phyloP scores from a whole-genome alignment of 345 rosid genomes.

The Citropsis articulata region DNA sequence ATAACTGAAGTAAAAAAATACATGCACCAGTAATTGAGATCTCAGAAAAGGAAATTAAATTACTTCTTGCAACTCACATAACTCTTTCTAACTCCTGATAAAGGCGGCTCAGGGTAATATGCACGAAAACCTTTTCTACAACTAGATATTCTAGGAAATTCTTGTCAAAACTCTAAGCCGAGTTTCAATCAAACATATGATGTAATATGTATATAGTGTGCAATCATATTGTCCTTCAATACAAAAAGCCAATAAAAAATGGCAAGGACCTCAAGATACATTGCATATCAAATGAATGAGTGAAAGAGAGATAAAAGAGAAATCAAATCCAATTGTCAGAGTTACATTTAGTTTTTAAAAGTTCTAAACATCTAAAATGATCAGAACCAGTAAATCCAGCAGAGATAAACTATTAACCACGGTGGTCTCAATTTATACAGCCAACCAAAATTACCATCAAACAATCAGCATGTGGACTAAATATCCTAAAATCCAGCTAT shows the following conservation, averaged over 20 bases:
- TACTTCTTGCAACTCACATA: neutral
- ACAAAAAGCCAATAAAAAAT: neutral
- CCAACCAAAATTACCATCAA: neutral
- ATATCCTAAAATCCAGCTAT: neutral
- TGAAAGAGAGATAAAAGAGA: neutral
- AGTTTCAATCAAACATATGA: neutral
- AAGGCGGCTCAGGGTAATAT: neutral
- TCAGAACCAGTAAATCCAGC: neutral
- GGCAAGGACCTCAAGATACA: neutral
- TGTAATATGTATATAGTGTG: too few relatives aligned
- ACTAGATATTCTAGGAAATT: too few relatives aligned
- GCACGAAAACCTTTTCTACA: neutral
- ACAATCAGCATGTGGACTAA: neutral
- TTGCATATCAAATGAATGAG: neutral
- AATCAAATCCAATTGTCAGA: neutral
- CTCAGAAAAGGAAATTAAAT: neutral
- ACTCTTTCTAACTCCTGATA: neutral
- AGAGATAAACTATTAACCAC: neutral
- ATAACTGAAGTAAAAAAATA: neutral
- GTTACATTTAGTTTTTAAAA: neutral
- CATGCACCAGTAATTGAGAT: neutral
- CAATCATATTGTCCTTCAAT: neutral
- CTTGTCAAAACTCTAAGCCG: neutral
- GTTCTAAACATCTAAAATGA: neutral
- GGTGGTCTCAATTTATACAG: neutral